Evolutionary conservation across 345 rosid genomes (phyloP).

Genomic region (Gossypium anomalum): DNA sequence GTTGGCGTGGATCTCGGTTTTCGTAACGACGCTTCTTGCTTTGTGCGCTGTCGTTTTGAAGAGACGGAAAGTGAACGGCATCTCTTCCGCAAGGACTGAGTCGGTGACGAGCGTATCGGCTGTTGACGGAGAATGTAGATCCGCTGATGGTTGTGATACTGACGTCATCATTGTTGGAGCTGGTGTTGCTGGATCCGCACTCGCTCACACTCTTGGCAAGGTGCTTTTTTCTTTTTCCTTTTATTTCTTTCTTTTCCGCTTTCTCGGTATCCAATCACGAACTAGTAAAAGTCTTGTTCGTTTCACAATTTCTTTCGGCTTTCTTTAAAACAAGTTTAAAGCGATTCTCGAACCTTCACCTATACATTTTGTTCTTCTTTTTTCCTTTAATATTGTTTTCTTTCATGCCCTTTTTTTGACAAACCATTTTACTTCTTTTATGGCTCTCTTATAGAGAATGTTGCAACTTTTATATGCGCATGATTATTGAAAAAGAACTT

Average conservation of each 20-base stretch:
- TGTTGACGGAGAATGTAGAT: constrained; percentile 33
- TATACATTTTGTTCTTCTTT: not conserved
- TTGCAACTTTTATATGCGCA: not conserved
- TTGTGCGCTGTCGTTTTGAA: constrained; percentile 28
- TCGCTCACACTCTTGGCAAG: constrained; percentile 65
- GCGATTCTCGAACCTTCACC: not conserved
- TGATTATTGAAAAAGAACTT: not conserved
- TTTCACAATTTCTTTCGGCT: not conserved
- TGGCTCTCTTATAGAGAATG: not conserved
- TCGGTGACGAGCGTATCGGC: constrained; percentile 28
- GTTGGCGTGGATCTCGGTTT: constrained; percentile 37
- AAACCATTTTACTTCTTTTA: not conserved
- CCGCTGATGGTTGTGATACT: constrained; percentile 23
- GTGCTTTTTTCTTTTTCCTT: constrained; percentile 21
- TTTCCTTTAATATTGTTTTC: not conserved
- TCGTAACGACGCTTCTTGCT: constrained; percentile 31
- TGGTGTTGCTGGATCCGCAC: constrained; percentile 25
- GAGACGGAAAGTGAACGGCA: constrained; percentile 10
- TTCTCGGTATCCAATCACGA: not conserved
- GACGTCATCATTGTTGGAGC: constrained; percentile 62
- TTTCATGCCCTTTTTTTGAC: not conserved
- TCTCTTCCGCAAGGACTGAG: constrained; percentile 11
- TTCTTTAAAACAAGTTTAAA: not conserved
- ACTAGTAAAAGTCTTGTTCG: not conserved
- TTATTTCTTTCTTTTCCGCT: not conserved